Percentiles rank a stretch among this genome's conserved stretches.
These are phyloP conservation scores for Chenopodium suecicum DNA, from an alignment of 148 eudicot species.

Conservation along the genomic window DNA sequence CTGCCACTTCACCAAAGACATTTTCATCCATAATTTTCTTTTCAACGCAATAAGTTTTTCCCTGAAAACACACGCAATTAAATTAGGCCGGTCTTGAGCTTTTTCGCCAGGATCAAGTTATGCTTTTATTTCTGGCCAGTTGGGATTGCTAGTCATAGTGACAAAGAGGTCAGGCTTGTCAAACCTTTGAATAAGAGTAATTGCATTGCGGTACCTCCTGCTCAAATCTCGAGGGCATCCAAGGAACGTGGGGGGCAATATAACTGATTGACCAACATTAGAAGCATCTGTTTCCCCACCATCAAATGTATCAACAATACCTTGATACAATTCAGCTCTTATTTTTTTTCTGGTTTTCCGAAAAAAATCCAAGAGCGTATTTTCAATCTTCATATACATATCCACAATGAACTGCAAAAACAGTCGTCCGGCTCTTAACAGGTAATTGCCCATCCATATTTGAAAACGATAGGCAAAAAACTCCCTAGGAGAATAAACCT, in stretches of 20 bases:
- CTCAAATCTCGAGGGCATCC: constrained; percentile 2
- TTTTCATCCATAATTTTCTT: background rate
- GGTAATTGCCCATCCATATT: background rate
- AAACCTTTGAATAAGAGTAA: constrained; percentile 2
- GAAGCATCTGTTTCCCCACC: background rate
- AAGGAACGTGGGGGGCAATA: constrained; percentile 5
- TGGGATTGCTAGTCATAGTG: constrained; percentile 8
- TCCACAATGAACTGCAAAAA: background rate
- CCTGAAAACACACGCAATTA: background rate
- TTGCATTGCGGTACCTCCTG: background rate
- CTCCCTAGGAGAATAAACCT: background rate
- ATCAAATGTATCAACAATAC: background rate
- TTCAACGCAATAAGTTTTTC: background rate
- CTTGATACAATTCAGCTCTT: background rate
- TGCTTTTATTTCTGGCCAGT: background rate
- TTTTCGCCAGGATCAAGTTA: background rate
- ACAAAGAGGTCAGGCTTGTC: constrained; percentile 16
- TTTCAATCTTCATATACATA: constrained; percentile 12
- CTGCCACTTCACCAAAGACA: background rate
- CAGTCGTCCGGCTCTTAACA: background rate
- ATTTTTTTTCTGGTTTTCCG: background rate
- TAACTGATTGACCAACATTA: background rate
- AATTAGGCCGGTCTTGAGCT: background rate
- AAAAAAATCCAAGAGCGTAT: background rate
- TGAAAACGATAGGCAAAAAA: background rate